Percentiles rank a stretch among this genome's conserved stretches.
Evolutionary conservation across 2,329 filamentous ascomycete species (phyloP).

Genomic region (Colletotrichum paranaense): DNA sequence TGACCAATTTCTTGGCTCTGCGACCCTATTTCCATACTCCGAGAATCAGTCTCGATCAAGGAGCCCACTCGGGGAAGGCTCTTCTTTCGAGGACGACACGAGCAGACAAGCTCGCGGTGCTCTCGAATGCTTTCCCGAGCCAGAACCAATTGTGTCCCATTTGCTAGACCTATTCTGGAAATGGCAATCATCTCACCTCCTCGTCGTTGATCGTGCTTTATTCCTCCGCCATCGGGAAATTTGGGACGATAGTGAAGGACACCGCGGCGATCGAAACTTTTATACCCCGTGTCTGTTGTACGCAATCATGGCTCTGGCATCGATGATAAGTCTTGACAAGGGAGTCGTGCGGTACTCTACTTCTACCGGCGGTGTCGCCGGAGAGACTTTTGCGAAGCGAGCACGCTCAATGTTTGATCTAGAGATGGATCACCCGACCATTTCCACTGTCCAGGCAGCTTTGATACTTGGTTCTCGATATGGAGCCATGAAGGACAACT

Average conservation of each 20-base stretch:
- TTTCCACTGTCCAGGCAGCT: slow-evolving; percentile 16
- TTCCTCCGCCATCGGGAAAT: slow-evolving; percentile 14
- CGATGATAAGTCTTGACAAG: slow-evolving; percentile 29
- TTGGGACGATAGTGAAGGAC: slow-evolving; percentile 22
- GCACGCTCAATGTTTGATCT: not conserved
- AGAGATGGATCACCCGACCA: slow-evolving; percentile 11
- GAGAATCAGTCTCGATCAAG: not conserved
- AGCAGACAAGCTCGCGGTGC: not conserved
- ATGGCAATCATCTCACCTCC: slow-evolving; percentile 19
- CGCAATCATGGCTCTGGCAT: slow-evolving; percentile 18
- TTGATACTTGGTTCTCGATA: slow-evolving; percentile 20
- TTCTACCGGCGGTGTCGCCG: not conserved
- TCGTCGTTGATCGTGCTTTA: slow-evolving; percentile 10
- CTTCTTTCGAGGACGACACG: not conserved
- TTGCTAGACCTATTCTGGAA: slow-evolving; percentile 29
- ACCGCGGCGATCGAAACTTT: not conserved
- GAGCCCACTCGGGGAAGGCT: not conserved
- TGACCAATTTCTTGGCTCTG: slow-evolving; percentile 5
- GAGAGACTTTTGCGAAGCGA: slow-evolving; percentile 18
- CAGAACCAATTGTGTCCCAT: slow-evolving; percentile 30
- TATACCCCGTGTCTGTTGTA: slow-evolving; percentile 17
- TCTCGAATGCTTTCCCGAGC: slow-evolving; percentile 14
- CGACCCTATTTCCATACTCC: slow-evolving; percentile 19
- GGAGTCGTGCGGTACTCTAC: slow-evolving; percentile 26
- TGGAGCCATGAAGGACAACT: not conserved